Evolutionary conservation across 2,329 filamentous ascomycete species (phyloP), one percentile per base, ranked within the genome.

Genomic region (Diaporthe capsici): DNA sequence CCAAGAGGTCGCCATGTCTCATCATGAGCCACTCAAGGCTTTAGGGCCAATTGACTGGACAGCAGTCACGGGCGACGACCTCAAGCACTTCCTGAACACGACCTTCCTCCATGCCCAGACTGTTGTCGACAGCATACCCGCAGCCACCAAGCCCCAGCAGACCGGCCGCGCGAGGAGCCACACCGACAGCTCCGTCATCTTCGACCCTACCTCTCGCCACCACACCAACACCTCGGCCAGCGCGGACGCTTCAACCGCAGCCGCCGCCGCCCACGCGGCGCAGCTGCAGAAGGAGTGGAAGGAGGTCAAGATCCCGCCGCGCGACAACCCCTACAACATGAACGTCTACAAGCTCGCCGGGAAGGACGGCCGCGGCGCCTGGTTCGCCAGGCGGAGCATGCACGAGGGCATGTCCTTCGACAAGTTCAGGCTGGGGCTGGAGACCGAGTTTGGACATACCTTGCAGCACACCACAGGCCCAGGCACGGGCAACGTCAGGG

Each of bases 351-450:
- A 97, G 83, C 88, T 97, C 76, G 86, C 89, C 0, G 91, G 93
- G 3, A 93, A 94, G 80, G 96, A 98, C 83, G 92, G 95, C 51
- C 93, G 93, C 78, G 96, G 96, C 2, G 89, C 94, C 10, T 98
- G 96, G 96, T 98, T 98, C 84, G 95, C 95, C 34, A 88, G 96
- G 73, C 88, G 94, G 67, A 98, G 95, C 82, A 88, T 98, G 28
- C 95, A 98, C 81, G 92, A 94, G 79, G 94, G 93, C 0, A 83
- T 97, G 28, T 88, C 92, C 0, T 98, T 97, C 82, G 89, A 90
- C 28, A 92, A 91, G 81, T 98, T 95, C 92, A 94, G 92, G 86
- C 88, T 88, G 70, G 95, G 93, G 4, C 89, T 98, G 81, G 89
- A 94, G 82, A 88, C 88, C 31, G 96, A 98, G 86, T 97, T 98